Base-by-base conservation (phyloP, 2,329 filamentous ascomycete species). In the Fusarium sacchari region DNA sequence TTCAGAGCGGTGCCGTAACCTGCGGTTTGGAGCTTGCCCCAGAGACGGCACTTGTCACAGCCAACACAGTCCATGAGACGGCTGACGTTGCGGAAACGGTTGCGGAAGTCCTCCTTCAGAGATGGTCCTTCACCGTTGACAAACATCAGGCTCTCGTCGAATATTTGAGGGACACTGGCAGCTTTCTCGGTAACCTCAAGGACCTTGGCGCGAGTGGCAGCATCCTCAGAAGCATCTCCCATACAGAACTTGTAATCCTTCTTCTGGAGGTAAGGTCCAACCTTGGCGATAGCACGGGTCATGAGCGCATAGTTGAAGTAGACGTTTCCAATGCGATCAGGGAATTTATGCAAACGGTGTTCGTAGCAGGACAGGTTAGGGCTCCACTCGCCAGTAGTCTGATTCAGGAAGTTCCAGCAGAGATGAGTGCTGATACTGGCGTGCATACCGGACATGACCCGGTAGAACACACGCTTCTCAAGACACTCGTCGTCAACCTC, bases 291-390 rank as follows among this genome's bases (percentile, higher is more conserved):
- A 18, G 96, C 96, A 56, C 96, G 93, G 32, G 96, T 93, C 44
- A 99, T 88, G n/a, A 99, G 88, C 2, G 96, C 96, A 80, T 97
- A 99, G 88, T 99, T 98, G 86, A 99, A 99, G 86, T 99, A 99
- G 56, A 99, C 88, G 82, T 99, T 99, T 76, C 95, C 96, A 79
- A 99, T 93, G 69, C 96, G 93, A 76, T 99, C 96, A 0, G 96
- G 94, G 80, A 93, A 90, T 28, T 88, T 86, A 82, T 97, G 94
- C 22, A 99, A 88, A n/a, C 96, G 91, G 39, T 91, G 86, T 80
- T 93, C 91, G 87, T 97, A 99, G 86, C 96, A 99, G 72, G 91
- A 86, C 60, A 97, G 82, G 79, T 99, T 99, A 30, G 95, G 95
- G 56, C 92, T 90, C 96, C 96, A 99, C 82, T 94, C 85, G 66